Evolutionary conservation across 345 rosid species (phyloP).

Genomic region (Melastoma malabathricum): DNA sequence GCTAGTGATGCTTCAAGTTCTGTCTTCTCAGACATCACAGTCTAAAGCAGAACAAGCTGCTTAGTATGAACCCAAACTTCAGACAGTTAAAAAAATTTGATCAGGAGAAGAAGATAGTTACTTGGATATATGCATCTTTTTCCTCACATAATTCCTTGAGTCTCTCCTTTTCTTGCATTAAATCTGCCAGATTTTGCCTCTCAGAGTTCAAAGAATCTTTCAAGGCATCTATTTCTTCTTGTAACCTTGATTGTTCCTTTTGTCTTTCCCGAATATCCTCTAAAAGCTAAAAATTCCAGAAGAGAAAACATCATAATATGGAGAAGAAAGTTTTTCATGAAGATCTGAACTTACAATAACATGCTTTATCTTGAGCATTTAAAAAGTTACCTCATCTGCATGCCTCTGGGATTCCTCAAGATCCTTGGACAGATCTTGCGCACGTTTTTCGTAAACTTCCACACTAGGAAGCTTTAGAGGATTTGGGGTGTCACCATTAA

Average conservation of each 20-base stretch:
- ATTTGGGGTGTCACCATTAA: constrained; percentile 59
- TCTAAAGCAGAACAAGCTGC: constrained; percentile 20
- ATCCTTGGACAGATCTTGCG: constrained; percentile 63
- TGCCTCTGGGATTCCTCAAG: constrained; percentile 68
- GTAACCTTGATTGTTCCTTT: constrained; percentile 42
- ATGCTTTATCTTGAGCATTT: background rate
- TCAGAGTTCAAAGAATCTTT: constrained; percentile 48
- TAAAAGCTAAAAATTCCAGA: constrained; percentile 32
- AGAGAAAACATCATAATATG: constrained; percentile 3
- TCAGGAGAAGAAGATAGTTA: constrained; percentile 2
- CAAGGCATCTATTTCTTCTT: constrained; percentile 53
- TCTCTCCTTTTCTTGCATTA: constrained; percentile 38
- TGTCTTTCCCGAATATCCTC: constrained; percentile 64
- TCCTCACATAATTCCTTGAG: constrained; percentile 47
- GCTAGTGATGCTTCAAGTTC: constrained; percentile 42
- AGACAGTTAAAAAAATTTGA: background rate
- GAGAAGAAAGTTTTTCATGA: background rate
- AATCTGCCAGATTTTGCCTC: constrained; percentile 42
- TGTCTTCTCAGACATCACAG: constrained; percentile 44
- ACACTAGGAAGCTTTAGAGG: constrained; percentile 40
- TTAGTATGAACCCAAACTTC: constrained; percentile 4
- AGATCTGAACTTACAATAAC: background rate
- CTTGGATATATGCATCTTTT: constrained; percentile 59
- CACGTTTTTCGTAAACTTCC: constrained; percentile 60
- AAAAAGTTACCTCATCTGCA: constrained; percentile 37